Conservation (phyloP, 345 rosid genomes). For the Pistacia atlantica region DNA sequence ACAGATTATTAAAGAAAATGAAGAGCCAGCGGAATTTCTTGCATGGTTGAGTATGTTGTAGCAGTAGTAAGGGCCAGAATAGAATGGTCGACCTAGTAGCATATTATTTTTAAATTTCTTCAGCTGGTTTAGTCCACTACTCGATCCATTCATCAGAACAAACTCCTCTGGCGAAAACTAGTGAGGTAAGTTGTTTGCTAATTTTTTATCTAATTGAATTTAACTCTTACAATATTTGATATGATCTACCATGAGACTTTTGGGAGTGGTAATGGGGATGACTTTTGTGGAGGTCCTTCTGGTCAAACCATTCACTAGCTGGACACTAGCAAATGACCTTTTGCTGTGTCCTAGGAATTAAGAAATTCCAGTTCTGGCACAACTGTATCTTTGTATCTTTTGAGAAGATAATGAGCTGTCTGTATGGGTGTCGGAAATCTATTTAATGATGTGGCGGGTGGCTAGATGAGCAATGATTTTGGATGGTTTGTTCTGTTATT, state of each 20-base stretch:
- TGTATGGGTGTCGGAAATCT: background rate
- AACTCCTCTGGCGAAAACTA: constrained; percentile 29
- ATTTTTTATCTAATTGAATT: constrained; percentile 3
- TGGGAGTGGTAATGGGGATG: background rate
- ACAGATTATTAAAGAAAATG: constrained; percentile 80
- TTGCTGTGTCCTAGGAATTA: background rate
- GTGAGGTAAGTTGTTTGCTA: constrained; percentile 27
- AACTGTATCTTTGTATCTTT: background rate
- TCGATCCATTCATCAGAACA: constrained; percentile 20
- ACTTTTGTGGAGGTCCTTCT: background rate
- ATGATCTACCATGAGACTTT: background rate
- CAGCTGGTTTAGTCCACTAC: constrained; percentile 16
- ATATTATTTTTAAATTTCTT: constrained; percentile 22
- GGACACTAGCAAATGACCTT: background rate
- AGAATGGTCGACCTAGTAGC: constrained; percentile 28
- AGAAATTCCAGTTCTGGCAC: background rate
- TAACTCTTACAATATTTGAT: background rate
- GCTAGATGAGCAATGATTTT: background rate
- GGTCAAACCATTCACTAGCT: background rate
- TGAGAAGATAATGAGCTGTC: background rate
- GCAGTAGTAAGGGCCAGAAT: constrained; percentile 25
- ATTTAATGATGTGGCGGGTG: background rate
- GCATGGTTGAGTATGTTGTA: constrained; percentile 53
- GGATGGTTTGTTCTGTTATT: background rate
- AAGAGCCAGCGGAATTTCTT: constrained; percentile 76